Base-by-base conservation (phyloP, 805 yeast species). In the Kazachstania kunashirensis region DNA sequence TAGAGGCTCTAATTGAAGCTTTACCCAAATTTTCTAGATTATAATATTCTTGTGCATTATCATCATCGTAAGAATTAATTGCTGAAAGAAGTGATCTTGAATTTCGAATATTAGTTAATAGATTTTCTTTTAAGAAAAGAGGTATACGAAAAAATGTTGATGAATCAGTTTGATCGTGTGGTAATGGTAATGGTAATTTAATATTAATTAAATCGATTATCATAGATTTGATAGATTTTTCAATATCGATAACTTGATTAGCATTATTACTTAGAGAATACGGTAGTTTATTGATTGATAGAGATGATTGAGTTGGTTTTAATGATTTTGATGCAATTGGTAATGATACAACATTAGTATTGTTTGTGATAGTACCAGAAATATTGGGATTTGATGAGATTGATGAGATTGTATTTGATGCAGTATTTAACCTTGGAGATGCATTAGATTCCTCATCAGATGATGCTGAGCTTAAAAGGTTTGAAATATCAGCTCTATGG, bases 11-110 rank as follows among this genome's bases (percentile, higher is more conserved):
- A 2, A 79, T 64, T 4, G 78, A 65, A 6, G 72, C 59, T 38
- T 71, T 65, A 0, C 94, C 94, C 35, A 83, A 55, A 8, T 57
- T 64, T 47, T 70, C 73, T 5, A 78, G 50, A 44, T 75, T 73
- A 14, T 72, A 70, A 42, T 44, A 49, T 43, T 2, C 53, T 50
- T 37, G 48, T 51, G 12, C 45, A 35, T 12, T 44, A 36, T 15
- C 49, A 45, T 14, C 75, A 64, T 41, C 72, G 74, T 19, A 6
- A 6, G 16, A 20, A 10, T 32, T 28, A 12, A 29, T 20, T 19
- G 36, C 24, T 15, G 37, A 24, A 26, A 71, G 63, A 47, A 85
- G 79, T 17, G 81, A 69, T 41, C 71, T 72, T 6, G 86, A 79
- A 33, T 73, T 67, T 45, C 78, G 80, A 35, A 81, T 70, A 33